Conservation (phyloP, 805 yeast species). For the Ogataea nakhonphanomensis region DNA sequence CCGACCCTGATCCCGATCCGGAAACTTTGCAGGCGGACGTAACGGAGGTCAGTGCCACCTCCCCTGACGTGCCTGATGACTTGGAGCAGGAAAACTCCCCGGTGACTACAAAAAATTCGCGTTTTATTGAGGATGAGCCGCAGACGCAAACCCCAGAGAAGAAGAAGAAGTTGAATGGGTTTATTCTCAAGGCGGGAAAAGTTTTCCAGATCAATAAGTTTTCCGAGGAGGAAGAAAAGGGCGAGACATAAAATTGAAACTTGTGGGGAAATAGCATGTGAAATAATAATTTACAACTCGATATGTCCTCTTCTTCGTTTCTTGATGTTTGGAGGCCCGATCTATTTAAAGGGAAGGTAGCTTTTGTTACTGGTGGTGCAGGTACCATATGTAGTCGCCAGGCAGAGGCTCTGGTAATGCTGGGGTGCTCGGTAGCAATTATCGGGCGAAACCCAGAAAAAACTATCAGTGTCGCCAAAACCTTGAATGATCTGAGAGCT, state of each 20-base stretch:
- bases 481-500: constrained; percentile 51
- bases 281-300: neutral
- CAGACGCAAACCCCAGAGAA: constrained; percentile 19
- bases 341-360: constrained; percentile 79
- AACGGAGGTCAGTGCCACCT: constrained; percentile 20
- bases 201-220: constrained; percentile 14
- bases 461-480: constrained; percentile 65
- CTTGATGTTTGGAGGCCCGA: constrained; percentile 46
- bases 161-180: constrained; percentile 20
- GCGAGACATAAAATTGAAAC: constrained; percentile 2
- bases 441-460: constrained; percentile 72
- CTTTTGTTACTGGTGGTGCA: constrained; percentile 92
- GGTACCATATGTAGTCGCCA: constrained; percentile 94
- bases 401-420: constrained; percentile 72
- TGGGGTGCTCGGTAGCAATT: constrained; percentile 87
- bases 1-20: neutral
- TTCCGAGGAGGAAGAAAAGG: constrained; percentile 5
- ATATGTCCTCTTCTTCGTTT: constrained; percentile 7
- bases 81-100: constrained; percentile 7
- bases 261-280: constrained; percentile 12
- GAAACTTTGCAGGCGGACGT: constrained; percentile 14
- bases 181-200: constrained; percentile 19
- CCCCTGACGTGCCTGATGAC: constrained; percentile 19
- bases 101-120: constrained; percentile 10
- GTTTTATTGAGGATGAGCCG: constrained; percentile 11